Conservation (phyloP, 2,329 filamentous ascomycete genomes). For the Fusarium sp. region DNA sequence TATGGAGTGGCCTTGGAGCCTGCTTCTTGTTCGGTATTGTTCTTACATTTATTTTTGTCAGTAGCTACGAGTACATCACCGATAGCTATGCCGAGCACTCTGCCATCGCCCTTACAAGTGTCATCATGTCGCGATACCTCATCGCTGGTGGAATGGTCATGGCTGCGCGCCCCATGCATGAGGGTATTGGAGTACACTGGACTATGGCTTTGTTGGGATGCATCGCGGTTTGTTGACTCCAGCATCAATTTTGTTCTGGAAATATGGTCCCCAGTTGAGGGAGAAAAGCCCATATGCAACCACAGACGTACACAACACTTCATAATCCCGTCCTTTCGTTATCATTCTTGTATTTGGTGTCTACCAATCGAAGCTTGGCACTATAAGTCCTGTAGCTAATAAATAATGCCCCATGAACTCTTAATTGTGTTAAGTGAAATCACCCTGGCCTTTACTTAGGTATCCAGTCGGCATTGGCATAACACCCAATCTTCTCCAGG, state of each 20-base stretch:
- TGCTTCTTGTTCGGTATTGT: slow-evolving; percentile 68
- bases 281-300: slow-evolving; percentile 16
- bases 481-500: slow-evolving; percentile 8
- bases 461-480: not conserved
- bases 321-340: too few relatives aligned
- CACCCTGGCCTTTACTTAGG: too few relatives aligned
- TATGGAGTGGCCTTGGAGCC: slow-evolving; percentile 65
- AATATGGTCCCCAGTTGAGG: slow-evolving; percentile 43
- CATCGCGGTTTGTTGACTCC: slow-evolving; percentile 52
- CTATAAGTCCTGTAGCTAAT: too few relatives aligned
- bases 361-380: too few relatives aligned
- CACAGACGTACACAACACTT: not conserved
- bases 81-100: slow-evolving; percentile 69
- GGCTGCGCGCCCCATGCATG: slow-evolving; percentile 57
- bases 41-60: slow-evolving; percentile 65
- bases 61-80: slow-evolving; percentile 70
- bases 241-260: slow-evolving; percentile 55
- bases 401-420: too few relatives aligned
- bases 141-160: slow-evolving; percentile 59
- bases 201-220: slow-evolving; percentile 58
- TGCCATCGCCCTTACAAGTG: slow-evolving; percentile 54
- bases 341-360: too few relatives aligned
- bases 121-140: slow-evolving; percentile 52
- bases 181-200: slow-evolving; percentile 58
- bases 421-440: too few relatives aligned